Evolutionary conservation across 139 green algal species (phyloP), one percentile per base, ranked within the genome.

Genomic region (Volvox africanus): DNA sequence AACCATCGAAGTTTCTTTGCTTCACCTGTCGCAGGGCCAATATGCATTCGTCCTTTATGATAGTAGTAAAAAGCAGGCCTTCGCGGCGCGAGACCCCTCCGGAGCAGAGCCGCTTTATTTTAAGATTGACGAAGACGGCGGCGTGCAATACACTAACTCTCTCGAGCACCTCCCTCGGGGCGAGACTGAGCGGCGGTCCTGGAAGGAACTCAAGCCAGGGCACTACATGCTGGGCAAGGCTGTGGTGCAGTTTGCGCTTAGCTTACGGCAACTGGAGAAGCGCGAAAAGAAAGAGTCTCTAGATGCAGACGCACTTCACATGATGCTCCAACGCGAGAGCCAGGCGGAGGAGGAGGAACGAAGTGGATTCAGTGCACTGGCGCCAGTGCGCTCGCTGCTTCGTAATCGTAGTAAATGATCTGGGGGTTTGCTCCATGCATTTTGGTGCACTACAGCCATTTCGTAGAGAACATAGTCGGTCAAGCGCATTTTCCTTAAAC

Each of bases 41-140:
- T 98, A 94, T 75, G 73, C 95, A 0, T 98, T 98, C 92, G 93
- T 96, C 6, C 86, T 98, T 26, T 97, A 96, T 62, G 95, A 97
- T 92, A 92, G 86, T 24, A 92, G 90, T 9, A 86, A 88, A n/a
- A 94, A 94, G 68, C 82, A 93, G 62, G 91, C 93, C 18, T 97
- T 97, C 93, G 96, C 96, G 19, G 96, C 96, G 20, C 86, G 95
- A 2, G 94, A 95, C 82, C 91, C 93, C 24, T 92, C 86, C 35
- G 95, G 95, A 35, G 75, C 87, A 2, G 88, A 96, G 73, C 82
- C 90, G 0, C 89, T 98, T n/a, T 97, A 90, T 80, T 97, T 95
- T 69, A 90, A 88, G 62, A 61, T 95, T 19, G 82, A 91, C 36
- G 93, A 96, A 2, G 93, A 96, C 76, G 92, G 92, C 26, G 93